Base-by-base conservation (phyloP, 371 early-diverging fungal species). In the Mortierella sp. region DNA sequence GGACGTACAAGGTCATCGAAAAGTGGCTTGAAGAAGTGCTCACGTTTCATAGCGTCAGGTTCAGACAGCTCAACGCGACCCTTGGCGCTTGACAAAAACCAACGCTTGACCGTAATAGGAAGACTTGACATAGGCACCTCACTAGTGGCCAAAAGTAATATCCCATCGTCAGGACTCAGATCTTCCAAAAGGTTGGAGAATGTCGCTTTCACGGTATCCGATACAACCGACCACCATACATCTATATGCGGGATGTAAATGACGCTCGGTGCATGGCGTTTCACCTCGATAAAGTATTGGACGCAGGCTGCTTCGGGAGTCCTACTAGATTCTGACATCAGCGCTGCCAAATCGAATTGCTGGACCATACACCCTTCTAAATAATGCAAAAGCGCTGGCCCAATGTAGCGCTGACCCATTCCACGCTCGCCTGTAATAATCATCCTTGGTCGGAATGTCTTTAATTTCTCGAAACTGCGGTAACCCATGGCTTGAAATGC, bases 131-230 rank as follows among this genome's bases (percentile, higher is more conserved):
- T 63, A 6, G 67, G 72, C 16, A 69, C 61, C 70, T 90, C 89
- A 62, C 87, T 85, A 0, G 92, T 87, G 9, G 87, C 88, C 36
- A 92, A 63, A 10, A 92, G 64, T 59, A 88, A 67, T 9, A 92
- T 85, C 7, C 89, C 86, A 38, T 87, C 87, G 47, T 80, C 69
- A 10, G 87, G 83, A 33, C 83, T 81, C 24, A 89, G 58, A 40
- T 81, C 86, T 5, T 82, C 76, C 21, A 90, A 59, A 33, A 86
- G 67, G 48, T 86, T 76, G 15, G 80, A 67, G 63, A 91, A 87
- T 0, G 86, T 77, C 4, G 81, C 77, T 61, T 79, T 76, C 24
- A 86, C 82, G 0, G 81, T 38, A 4, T 88, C 84, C 7, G 85
- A 75, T 21, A 87, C 67, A 21, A 78, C 70, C 5, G 71, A 74